These are phyloP conservation scores for Fusarium tjaetaba DNA, from an alignment of 2,329 filamentous ascomycete species.

Conservation along the genomic window DNA sequence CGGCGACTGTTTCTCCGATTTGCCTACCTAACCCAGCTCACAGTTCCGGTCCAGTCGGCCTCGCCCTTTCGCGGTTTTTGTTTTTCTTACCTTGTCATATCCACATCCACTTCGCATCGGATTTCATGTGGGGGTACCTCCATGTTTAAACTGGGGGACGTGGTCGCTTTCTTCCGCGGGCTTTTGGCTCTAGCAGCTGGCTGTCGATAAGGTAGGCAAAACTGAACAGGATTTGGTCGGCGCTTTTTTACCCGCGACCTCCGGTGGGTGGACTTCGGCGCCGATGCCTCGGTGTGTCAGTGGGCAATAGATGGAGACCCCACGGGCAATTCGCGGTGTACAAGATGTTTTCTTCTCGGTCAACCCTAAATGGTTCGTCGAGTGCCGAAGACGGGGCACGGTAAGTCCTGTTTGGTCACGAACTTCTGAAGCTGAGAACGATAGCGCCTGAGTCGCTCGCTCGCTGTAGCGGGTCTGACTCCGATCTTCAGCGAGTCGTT, in stretches of 20 bases:
- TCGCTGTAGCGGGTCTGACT: constrained; percentile 10
- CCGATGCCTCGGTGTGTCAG: constrained; percentile 39
- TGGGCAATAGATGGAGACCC: constrained; percentile 17
- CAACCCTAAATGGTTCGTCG: constrained; percentile 25
- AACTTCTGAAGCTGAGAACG: constrained; percentile 19
- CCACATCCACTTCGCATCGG: constrained; percentile 33
- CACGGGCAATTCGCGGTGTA: constrained; percentile 35
- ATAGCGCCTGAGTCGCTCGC: constrained; percentile 13
- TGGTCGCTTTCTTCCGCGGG: constrained; percentile 27
- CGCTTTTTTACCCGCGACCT: constrained; percentile 24
- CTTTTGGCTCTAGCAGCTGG: not conserved
- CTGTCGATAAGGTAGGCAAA: constrained; percentile 1
- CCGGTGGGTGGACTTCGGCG: constrained; percentile 25
- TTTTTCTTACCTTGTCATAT: not conserved
- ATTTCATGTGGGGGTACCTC: constrained; percentile 37
- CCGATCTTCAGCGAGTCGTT: constrained; percentile 15
- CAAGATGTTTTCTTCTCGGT: constrained; percentile 19
- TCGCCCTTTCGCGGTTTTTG: constrained; percentile 11
- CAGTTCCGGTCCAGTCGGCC: not conserved
- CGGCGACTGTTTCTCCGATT: constrained; percentile 14
- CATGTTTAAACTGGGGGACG: constrained; percentile 26
- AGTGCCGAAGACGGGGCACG: constrained; percentile 13
- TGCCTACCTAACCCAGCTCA: not conserved
- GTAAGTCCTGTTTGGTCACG: constrained; percentile 22
- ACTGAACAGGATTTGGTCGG: constrained; percentile 22